Evolutionary conservation across 345 rosid species (phyloP).

Genomic region (Camelina sativa): DNA sequence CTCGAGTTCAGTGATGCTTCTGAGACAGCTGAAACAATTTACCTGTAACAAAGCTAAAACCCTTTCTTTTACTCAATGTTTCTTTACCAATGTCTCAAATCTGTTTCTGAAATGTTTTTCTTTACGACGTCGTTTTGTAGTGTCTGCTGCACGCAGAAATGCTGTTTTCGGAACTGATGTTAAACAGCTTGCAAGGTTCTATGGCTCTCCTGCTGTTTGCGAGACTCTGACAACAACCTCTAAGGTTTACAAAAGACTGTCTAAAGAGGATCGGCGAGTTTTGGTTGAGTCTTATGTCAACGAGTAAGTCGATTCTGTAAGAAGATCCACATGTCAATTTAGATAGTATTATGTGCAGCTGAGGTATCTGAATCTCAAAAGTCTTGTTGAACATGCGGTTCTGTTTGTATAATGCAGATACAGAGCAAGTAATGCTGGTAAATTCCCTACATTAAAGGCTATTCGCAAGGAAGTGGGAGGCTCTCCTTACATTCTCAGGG

Average conservation of each 20-base stretch:
- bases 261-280: constrained; percentile 38
- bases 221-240: constrained; percentile 15
- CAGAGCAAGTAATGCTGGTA: constrained; percentile 41
- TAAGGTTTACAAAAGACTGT: constrained; percentile 7
- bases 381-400: not conserved
- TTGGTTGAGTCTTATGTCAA: constrained; percentile 32
- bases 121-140: constrained; percentile 22
- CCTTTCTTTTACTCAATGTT: constrained; percentile 11
- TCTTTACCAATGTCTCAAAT: not conserved
- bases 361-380: not conserved
- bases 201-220: constrained; percentile 42
- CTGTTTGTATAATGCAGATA: constrained; percentile 33
- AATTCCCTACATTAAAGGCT: constrained; percentile 1
- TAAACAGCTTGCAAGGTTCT: constrained; percentile 18
- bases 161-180: not conserved
- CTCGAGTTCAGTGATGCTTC: constrained; percentile 28
- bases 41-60: constrained; percentile 14
- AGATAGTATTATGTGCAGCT: not conserved
- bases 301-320: constrained; percentile 13
- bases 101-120: not conserved
- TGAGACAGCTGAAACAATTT: constrained; percentile 32
- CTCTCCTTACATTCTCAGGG: constrained; percentile 2
- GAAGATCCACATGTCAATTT: not conserved
- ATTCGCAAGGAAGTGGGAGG: constrained; percentile 38
- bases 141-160: constrained; percentile 28